These are phyloP conservation scores for Trichophyton simii DNA, from an alignment of 2,329 filamentous ascomycete species.

Conservation along the genomic window DNA sequence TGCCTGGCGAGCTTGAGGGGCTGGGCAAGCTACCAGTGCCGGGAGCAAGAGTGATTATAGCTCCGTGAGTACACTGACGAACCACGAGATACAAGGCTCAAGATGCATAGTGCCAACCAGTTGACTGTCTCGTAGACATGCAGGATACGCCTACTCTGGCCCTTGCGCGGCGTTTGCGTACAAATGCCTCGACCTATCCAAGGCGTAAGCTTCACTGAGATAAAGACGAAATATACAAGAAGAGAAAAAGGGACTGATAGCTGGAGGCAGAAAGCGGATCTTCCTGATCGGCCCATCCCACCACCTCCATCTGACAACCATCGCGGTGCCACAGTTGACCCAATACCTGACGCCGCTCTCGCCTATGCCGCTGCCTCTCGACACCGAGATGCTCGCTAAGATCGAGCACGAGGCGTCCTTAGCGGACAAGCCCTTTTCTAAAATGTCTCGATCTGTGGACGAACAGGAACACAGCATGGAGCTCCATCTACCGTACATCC, in stretches of 20 bases:
- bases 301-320: slow-evolving; percentile 64
- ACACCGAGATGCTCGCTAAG: slow-evolving; percentile 31
- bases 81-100: not conserved
- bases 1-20: slow-evolving; percentile 53
- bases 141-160: slow-evolving; percentile 86
- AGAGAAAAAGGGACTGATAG: not conserved
- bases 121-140: slow-evolving; percentile 52
- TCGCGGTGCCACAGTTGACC: slow-evolving; percentile 61
- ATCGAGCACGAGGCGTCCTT: slow-evolving; percentile 22
- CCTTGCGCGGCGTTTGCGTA: slow-evolving; percentile 91
- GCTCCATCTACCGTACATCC: slow-evolving; percentile 92
- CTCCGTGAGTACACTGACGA: slow-evolving; percentile 56
- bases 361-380: slow-evolving; percentile 32
- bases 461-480: slow-evolving; percentile 84
- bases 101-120: slow-evolving; percentile 10
- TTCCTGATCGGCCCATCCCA: slow-evolving; percentile 92
- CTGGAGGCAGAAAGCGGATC: slow-evolving; percentile 54
- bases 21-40: slow-evolving; percentile 54
- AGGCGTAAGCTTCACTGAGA: slow-evolving; percentile 41
- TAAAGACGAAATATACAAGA: not conserved
- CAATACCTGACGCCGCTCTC: slow-evolving; percentile 35
- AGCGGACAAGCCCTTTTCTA: slow-evolving; percentile 28
- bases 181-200: slow-evolving; percentile 68
- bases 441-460: slow-evolving; percentile 55
- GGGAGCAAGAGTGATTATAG: slow-evolving; percentile 74